Percentiles rank a stretch among this genome's conserved stretches.
Conservation (phyloP, 345 rosid genomes). For the Corchorus capsularis region DNA sequence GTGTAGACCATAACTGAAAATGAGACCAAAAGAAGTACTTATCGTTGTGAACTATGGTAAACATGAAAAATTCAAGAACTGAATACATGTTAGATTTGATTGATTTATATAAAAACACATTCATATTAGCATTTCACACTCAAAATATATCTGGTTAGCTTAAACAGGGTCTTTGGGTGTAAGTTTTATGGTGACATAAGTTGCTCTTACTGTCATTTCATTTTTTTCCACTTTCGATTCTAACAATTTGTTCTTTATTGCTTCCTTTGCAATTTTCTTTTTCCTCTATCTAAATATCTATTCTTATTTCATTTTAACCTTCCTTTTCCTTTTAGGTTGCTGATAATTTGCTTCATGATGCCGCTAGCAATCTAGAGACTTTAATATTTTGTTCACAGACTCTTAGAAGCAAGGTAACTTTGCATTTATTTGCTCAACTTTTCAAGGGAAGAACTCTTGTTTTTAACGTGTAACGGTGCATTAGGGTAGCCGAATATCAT, state of each 20-base stretch:
- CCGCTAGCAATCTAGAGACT: conserved; percentile 93
- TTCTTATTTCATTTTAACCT: neutral
- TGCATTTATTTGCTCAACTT: conserved; percentile 3
- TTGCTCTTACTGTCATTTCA: neutral
- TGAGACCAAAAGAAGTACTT: neutral
- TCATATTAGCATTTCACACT: neutral
- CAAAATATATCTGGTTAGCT: neutral
- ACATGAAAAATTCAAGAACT: neutral
- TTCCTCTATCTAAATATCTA: neutral
- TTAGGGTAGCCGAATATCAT: no score
- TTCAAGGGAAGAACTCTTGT: conserved; percentile 1
- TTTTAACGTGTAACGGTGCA: conserved; percentile 14
- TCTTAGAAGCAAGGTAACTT: conserved; percentile 98
- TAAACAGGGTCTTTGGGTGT: neutral
- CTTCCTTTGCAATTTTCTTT: neutral
- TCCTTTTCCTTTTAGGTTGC: conserved; percentile 64
- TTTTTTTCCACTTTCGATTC: neutral
- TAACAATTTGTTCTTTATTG: neutral
- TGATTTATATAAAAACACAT: neutral
- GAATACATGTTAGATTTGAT: neutral
- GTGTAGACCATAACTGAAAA: neutral
- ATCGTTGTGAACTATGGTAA: neutral
- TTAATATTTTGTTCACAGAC: conserved; percentile 98
- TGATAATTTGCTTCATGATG: conserved; percentile 97
- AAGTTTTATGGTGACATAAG: neutral